Percentiles rank a stretch among this genome's conserved stretches.
Conservation (phyloP, 2,329 filamentous ascomycete genomes). For the Diaporthe sp. region DNA sequence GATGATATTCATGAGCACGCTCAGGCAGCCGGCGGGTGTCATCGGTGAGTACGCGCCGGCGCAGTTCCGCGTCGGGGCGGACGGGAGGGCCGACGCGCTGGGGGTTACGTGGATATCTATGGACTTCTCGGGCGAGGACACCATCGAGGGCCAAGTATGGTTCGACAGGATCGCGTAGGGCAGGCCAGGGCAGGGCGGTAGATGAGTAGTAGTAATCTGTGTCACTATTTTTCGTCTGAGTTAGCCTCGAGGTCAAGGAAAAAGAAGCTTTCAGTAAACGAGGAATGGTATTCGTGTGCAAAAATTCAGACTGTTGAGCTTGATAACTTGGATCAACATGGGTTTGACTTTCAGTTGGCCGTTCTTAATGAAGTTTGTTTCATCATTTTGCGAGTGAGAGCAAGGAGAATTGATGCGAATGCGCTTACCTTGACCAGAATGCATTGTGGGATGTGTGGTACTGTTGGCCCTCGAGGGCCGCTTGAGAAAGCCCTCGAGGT, state of each 20-base stretch:
- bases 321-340: constrained; percentile 56
- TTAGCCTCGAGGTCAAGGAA: constrained; percentile 22
- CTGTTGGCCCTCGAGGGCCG: not conserved
- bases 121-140: constrained; percentile 41
- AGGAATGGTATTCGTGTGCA: not conserved
- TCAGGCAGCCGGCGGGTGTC: constrained; percentile 44
- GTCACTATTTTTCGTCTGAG: constrained; percentile 26
- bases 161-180: constrained; percentile 45
- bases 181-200: not conserved
- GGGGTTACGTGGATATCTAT: constrained; percentile 47
- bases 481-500: not conserved
- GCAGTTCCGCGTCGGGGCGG: constrained; percentile 48
- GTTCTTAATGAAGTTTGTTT: constrained; percentile 42
- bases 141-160: constrained; percentile 48
- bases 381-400: constrained; percentile 39
- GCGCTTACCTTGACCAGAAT: constrained; percentile 29
- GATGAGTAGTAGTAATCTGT: not conserved
- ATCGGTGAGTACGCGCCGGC: constrained; percentile 47
- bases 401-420: not conserved
- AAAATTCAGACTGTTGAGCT: constrained; percentile 74
- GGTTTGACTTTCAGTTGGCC: constrained; percentile 44
- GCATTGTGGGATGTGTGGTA: not conserved
- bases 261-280: not conserved
- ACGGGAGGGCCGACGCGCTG: constrained; percentile 46
- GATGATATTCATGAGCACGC: constrained; percentile 47